Evolutionary conservation across 768 basidiomycete species (phyloP), one percentile per base, ranked within the genome.

Genomic region (Lactarius vividus): DNA sequence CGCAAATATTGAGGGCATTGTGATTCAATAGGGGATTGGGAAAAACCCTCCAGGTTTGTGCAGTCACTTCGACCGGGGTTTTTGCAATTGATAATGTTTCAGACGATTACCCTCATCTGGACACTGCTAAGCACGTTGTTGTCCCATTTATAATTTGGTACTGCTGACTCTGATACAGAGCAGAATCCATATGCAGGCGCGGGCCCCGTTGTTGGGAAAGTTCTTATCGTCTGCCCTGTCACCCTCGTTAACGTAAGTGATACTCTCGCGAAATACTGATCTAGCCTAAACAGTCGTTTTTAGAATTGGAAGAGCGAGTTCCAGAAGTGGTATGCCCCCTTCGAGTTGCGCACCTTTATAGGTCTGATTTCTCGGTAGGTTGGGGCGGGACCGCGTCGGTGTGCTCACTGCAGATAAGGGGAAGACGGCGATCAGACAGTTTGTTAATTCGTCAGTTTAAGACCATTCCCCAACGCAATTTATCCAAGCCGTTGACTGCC

Each of bases 241-340:
- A 89, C 94, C 15, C 79, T 98, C 37, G 80, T 96, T 69, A 91
- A 87, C 66, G 94, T 94, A 71, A 68, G 84, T 73, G 5, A 37
- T 44, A 46, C 46, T 39, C 4, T 52, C 33, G 23, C 44, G 55
- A 52, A 44, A 8, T 44, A 9, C 31, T 37, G 26, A 33, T n/a
- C 60, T 52, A 57, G 56, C 13, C 42, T 40, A n/a, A 39, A 7
- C 33, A 37, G 37, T 18, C 52, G 11, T 39, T 33, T 20, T 0
- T 73, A 96, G 88, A 98, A 98, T 73, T 99, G 97, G 97, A 89
- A 86, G 74, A 88, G 86, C 49, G 97, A 99, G 75, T 94, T 99
- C 73, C 83, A 89, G 71, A 98, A 98, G 79, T 99, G 97, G 96
- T 87, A 16, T 75, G 74, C 79, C 79, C 4, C 46, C 42, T 39